Percentiles rank a stretch among this genome's conserved stretches.
These are phyloP conservation scores for Boletus rubropictus DNA, from an alignment of 768 basidiomycete species.

Conservation along the genomic window DNA sequence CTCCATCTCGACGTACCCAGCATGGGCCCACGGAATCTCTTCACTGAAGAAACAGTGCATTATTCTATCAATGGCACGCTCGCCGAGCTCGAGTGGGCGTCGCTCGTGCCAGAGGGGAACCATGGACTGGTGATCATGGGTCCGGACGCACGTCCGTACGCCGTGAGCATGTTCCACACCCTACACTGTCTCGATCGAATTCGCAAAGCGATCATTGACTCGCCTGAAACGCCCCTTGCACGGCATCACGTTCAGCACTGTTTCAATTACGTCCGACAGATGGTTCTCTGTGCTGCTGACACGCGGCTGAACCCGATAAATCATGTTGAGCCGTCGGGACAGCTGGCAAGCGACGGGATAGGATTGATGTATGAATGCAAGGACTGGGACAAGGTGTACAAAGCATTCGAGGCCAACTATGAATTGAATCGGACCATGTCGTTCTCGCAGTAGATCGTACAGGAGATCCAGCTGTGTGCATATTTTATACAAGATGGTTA, in stretches of 20 bases:
- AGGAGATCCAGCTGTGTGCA: background rate
- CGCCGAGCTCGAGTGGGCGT: constrained; percentile 23
- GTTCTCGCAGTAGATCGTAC: constrained; percentile 2
- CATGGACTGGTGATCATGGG: constrained; percentile 17
- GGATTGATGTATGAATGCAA: constrained; percentile 19
- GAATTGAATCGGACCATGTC: constrained; percentile 18
- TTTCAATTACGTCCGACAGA: constrained; percentile 38
- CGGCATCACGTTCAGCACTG: constrained; percentile 30
- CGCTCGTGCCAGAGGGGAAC: constrained; percentile 19
- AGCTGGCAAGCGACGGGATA: constrained; percentile 17
- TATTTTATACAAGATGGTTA: background rate
- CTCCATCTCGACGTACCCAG: constrained; percentile 14
- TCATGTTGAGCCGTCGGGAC: constrained; percentile 9
- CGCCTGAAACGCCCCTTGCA: background rate
- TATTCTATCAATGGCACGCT: constrained; percentile 20
- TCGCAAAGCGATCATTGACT: constrained; percentile 20
- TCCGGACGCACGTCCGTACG: constrained; percentile 25
- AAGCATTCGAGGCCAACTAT: constrained; percentile 16
- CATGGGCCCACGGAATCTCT: constrained; percentile 2
- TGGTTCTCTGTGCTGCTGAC: constrained; percentile 33
- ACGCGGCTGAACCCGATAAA: constrained; percentile 27
- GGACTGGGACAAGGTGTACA: constrained; percentile 21
- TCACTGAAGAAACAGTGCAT: constrained; percentile 23
- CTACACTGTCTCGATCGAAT: constrained; percentile 37
- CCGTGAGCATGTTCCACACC: constrained; percentile 36